A percentile compares a stretch with the other conserved stretches of the same genome.
Conservation (phyloP, 73 alveolate species). For the Paramecium caudatum region DNA sequence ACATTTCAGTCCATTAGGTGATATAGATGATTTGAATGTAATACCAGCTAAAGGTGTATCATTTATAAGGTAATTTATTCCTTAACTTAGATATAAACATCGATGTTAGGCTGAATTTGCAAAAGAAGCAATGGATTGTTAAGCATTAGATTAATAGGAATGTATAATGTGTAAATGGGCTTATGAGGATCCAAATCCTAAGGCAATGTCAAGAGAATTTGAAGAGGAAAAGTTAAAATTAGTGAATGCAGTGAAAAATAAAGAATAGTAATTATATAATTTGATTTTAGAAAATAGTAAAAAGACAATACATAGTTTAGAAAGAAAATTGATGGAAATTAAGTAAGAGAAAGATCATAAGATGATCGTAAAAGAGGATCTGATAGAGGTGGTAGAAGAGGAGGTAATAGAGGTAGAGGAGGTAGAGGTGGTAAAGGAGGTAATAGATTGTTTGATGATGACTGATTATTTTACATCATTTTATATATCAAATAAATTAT, state of each 20-base stretch:
- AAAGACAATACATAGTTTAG: not conserved
- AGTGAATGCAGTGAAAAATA: slow-evolving; percentile 64
- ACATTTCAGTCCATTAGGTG: slow-evolving; percentile 97
- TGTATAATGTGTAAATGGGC: slow-evolving; percentile 97
- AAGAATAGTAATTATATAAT: slow-evolving; percentile 20
- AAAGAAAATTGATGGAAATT: slow-evolving; percentile 20
- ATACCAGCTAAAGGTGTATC: slow-evolving; percentile 92
- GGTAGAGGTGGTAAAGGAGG: slow-evolving; percentile 63
- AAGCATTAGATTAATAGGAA: slow-evolving; percentile 93
- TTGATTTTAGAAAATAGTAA: slow-evolving; percentile 19
- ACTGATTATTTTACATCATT: slow-evolving; percentile 53
- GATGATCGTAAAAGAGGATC: slow-evolving; percentile 33
- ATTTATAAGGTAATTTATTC: slow-evolving; percentile 83
- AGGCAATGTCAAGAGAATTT: slow-evolving; percentile 70
- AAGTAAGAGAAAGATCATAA: slow-evolving; percentile 20
- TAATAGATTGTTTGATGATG: slow-evolving; percentile 51
- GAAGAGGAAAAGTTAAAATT: slow-evolving; percentile 59
- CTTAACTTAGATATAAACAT: slow-evolving; percentile 82
- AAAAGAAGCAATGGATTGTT: slow-evolving; percentile 98
- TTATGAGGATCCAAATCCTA: slow-evolving; percentile 85
- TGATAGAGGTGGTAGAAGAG: slow-evolving; percentile 53
- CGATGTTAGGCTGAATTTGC: slow-evolving; percentile 99
- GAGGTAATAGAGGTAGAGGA: slow-evolving; percentile 38
- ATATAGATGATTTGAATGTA: slow-evolving; percentile 95
- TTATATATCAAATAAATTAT: slow-evolving; percentile 13